These are phyloP conservation scores for Fragosphaeria purpurea DNA, from an alignment of 2,329 filamentous ascomycete species.

Conservation along the genomic window DNA sequence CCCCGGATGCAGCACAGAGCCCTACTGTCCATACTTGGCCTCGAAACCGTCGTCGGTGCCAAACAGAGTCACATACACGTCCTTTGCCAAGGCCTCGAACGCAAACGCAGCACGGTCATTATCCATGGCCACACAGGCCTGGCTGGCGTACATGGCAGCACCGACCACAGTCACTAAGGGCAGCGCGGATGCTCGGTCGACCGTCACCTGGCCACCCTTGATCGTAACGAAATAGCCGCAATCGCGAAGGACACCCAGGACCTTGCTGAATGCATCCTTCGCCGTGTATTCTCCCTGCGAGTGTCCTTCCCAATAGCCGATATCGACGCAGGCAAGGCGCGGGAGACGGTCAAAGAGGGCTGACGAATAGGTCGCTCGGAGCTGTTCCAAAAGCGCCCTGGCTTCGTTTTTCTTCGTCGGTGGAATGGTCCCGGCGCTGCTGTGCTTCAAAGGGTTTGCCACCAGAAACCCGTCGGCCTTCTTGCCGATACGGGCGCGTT, in stretches of 20 bases:
- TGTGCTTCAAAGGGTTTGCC: not conserved
- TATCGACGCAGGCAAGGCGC: not conserved
- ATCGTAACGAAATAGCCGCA: slow-evolving; percentile 1
- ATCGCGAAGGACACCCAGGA: slow-evolving; percentile 2
- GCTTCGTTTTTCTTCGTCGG: not conserved
- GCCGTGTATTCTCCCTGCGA: no score
- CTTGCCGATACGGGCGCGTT: not conserved
- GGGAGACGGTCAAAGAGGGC: not conserved
- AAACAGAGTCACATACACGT: not conserved
- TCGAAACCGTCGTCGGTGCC: no score
- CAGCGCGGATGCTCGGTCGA: not conserved
- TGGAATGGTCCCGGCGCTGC: not conserved
- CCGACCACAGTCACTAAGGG: not conserved
- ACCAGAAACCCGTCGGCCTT: not conserved
- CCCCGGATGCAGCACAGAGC: no score
- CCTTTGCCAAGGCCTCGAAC: not conserved
- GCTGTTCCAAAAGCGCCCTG: not conserved
- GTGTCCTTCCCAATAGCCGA: not conserved
- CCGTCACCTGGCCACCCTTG: not conserved
- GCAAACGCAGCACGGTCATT: not conserved
- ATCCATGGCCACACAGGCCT: not conserved
- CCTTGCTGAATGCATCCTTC: not conserved
- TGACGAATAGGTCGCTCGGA: not conserved
- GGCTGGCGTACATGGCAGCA: not conserved
- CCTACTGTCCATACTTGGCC: no score